Evolutionary conservation across 2,329 filamentous ascomycete genomes (phyloP).

Genomic region (Trichoderma gracile): DNA sequence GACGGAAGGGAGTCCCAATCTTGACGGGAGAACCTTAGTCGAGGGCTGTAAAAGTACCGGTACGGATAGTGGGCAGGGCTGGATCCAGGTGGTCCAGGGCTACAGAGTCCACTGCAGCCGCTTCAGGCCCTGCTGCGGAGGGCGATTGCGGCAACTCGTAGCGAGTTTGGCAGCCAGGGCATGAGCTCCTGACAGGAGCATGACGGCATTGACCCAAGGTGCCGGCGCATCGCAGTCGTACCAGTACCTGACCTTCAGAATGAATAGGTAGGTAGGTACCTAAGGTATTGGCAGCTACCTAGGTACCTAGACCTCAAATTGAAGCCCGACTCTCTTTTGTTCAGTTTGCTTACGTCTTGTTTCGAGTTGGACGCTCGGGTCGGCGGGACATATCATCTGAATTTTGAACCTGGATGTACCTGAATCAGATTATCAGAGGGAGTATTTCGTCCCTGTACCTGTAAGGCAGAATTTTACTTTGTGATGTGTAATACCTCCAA

Average conservation of each 20-base stretch:
- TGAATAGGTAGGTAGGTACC: too few species aligned
- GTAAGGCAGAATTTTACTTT: background rate
- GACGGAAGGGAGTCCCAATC: too few species aligned
- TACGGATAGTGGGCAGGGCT: background rate
- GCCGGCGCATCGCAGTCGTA: background rate
- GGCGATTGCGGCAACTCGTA: slow-evolving; percentile 17
- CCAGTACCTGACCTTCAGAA: background rate
- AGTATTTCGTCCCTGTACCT: background rate
- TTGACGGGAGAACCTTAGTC: too few species aligned
- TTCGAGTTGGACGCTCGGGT: too few species aligned
- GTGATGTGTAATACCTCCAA: background rate
- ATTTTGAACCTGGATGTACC: too few species aligned
- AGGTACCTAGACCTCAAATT: too few species aligned
- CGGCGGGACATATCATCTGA: too few species aligned
- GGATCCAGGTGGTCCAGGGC: background rate
- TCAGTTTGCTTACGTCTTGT: too few species aligned
- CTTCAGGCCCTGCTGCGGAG: slow-evolving; percentile 3
- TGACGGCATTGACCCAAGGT: background rate
- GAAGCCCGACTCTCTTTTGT: too few species aligned
- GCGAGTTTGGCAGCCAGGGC: background rate
- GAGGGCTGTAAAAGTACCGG: background rate
- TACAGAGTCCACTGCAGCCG: background rate
- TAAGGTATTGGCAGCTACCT: too few species aligned
- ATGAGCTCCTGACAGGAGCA: background rate
- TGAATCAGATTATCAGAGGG: too few species aligned